These are phyloP conservation scores for Guillardia theta DNA, from an alignment of 78 protist genomes.

Conservation along the genomic window DNA sequence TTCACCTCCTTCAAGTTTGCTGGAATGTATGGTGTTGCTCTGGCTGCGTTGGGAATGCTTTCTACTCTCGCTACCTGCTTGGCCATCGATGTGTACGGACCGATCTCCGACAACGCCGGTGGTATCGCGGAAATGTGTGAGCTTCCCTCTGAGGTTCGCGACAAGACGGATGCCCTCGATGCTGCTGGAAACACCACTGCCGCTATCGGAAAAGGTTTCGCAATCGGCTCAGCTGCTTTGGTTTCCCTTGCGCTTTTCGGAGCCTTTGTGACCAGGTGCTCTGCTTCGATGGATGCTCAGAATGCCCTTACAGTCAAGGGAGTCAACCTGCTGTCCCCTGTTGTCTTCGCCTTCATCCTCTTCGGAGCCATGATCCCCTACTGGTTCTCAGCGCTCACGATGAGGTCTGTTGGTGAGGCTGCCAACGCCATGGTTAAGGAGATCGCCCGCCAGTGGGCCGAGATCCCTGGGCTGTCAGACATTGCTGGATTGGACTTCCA, in stretches of 20 bases:
- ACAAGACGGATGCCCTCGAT: slow-evolving; percentile 70
- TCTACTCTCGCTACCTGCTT: slow-evolving; percentile 65
- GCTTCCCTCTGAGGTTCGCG: slow-evolving; percentile 46
- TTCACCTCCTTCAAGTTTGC: not conserved
- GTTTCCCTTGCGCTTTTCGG: slow-evolving; percentile 70
- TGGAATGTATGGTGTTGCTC: slow-evolving; percentile 70
- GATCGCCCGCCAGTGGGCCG: slow-evolving; percentile 61
- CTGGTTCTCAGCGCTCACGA: slow-evolving; percentile 76
- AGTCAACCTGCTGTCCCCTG: slow-evolving; percentile 11
- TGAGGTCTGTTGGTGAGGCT: slow-evolving; percentile 71
- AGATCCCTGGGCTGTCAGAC: slow-evolving; percentile 19
- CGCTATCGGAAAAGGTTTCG: slow-evolving; percentile 80
- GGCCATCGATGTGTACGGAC: slow-evolving; percentile 72
- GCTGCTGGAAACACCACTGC: slow-evolving; percentile 84
- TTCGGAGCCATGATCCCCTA: slow-evolving; percentile 76
- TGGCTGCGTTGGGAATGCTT: slow-evolving; percentile 70
- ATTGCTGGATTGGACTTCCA: not conserved
- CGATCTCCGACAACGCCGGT: slow-evolving; percentile 73
- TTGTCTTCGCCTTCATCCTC: slow-evolving; percentile 61
- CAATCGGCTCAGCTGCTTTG: slow-evolving; percentile 73
- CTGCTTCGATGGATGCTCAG: not conserved
- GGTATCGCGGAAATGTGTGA: slow-evolving; percentile 73
- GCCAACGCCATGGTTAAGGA: slow-evolving; percentile 62
- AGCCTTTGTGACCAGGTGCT: slow-evolving; percentile 57
- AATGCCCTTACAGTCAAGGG: not conserved